phyloP scores from a whole-genome alignment of 306 rosid genomes.

The Crataegus laevigata region DNA sequence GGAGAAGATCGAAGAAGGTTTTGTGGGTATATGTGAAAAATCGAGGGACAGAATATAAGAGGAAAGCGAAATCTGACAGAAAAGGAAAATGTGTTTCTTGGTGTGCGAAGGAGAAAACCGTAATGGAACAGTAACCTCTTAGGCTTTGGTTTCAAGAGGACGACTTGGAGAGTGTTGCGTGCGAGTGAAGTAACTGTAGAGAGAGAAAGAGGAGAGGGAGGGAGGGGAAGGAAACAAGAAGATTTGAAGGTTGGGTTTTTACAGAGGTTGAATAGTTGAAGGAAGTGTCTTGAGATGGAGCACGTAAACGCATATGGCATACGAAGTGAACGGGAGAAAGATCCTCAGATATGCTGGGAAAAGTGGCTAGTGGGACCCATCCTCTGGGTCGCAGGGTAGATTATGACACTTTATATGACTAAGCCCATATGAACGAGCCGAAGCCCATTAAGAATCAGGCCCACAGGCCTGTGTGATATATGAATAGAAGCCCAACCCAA shows the following conservation, averaged over 20 bases:
- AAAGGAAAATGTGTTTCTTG: neutral
- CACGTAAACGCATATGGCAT: neutral
- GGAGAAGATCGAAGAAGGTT: neutral
- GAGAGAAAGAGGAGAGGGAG: neutral
- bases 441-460: neutral
- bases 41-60: neutral
- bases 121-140: constrained; percentile 3
- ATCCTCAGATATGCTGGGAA: neutral
- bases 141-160: neutral
- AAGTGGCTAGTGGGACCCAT: neutral
- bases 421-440: neutral
- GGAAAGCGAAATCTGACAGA: neutral
- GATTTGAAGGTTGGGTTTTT: neutral
- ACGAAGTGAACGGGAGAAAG: neutral
- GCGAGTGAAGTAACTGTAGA: neutral
- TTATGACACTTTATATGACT: too few relatives aligned
- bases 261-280: neutral
- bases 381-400: too few relatives aligned
- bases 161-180: neutral
- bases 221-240: neutral
- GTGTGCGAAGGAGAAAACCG: neutral
- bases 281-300: neutral
- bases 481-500: too few relatives aligned
- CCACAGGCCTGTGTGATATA: neutral
- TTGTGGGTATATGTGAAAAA: neutral